phyloP scores from a whole-genome alignment of 192 early-diverging fungal species.

The Phlyctochytrium planicorne region DNA sequence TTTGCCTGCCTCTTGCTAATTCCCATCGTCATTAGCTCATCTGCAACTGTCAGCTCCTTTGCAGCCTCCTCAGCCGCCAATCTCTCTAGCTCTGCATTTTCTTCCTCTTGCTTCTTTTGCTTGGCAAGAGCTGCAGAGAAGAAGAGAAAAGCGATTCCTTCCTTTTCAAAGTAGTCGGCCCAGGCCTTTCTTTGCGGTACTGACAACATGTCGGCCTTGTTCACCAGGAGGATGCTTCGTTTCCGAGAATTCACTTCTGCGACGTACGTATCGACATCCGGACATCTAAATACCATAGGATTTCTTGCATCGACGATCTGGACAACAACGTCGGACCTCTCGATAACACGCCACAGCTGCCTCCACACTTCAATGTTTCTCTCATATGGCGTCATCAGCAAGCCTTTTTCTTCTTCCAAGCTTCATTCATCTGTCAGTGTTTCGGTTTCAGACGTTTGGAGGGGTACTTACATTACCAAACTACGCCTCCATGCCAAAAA shows the following conservation, averaged over 20 bases:
- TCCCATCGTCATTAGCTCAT: constrained; percentile 28
- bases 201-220: constrained; percentile 98
- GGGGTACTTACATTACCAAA: constrained; percentile 63
- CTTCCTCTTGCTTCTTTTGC: constrained; percentile 72
- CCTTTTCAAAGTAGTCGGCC: constrained; percentile 85
- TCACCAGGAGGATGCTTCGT: constrained; percentile 86
- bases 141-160: constrained; percentile 85
- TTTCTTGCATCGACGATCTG: constrained; percentile 99
- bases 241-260: constrained; percentile 84
- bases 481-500: constrained; percentile 93
- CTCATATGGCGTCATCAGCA: constrained; percentile 97
- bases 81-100: constrained; percentile 32
- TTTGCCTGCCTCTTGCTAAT: constrained; percentile 11
- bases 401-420: constrained; percentile 88
- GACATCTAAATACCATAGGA: constrained; percentile 86
- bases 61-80: constrained; percentile 16
- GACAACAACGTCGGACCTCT: constrained; percentile 91
- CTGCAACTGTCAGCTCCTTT: constrained; percentile 51
- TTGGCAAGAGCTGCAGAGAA: constrained; percentile 91
- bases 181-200: constrained; percentile 78
- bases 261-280: constrained; percentile 90
- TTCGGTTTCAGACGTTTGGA: no score
- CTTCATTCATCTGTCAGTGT: constrained; percentile 40
- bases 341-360: constrained; percentile 98
- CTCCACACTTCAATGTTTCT: constrained; percentile 98